Conservation (phyloP, 2,329 filamentous ascomycete species). For the Fusarium pseudograminearum region DNA sequence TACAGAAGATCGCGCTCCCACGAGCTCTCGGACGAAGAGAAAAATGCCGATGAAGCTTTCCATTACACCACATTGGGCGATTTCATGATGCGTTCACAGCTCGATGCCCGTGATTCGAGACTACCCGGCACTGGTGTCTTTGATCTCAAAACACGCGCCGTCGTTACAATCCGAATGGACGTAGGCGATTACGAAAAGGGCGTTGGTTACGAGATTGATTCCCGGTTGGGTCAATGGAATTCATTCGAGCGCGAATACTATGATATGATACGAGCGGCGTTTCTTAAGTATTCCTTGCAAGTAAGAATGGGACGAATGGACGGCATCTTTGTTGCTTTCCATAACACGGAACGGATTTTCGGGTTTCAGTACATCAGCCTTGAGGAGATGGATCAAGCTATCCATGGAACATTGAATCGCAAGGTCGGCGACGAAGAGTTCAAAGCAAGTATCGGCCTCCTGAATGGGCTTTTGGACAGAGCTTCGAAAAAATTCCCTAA, state of each 20-base stretch:
- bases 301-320: constrained; percentile 99
- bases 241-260: constrained; percentile 97
- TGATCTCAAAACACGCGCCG: constrained; percentile 94
- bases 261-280: constrained; percentile 94
- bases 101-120: constrained; percentile 88
- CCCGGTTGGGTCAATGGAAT: constrained; percentile 81
- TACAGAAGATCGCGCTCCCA: constrained; percentile 78
- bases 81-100: constrained; percentile 93
- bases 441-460: constrained; percentile 78
- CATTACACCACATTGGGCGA: constrained; percentile 90
- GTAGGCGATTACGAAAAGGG: constrained; percentile 77
- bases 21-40: constrained; percentile 77
- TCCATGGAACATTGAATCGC: constrained; percentile 81
- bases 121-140: constrained; percentile 94
- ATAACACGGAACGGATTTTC: constrained; percentile 95
- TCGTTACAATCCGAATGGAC: constrained; percentile 92
- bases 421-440: constrained; percentile 86
- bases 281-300: constrained; percentile 96
- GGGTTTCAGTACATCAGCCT: constrained; percentile 95
- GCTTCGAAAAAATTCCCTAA: constrained; percentile 81
- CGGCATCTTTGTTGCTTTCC: constrained; percentile 95
- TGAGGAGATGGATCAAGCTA: constrained; percentile 85
- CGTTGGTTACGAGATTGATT: constrained; percentile 86
- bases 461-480: constrained; percentile 83
- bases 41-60: constrained; percentile 79